These are phyloP conservation scores for Naganishia kalamii DNA, from an alignment of 768 basidiomycete species.

Conservation along the genomic window DNA sequence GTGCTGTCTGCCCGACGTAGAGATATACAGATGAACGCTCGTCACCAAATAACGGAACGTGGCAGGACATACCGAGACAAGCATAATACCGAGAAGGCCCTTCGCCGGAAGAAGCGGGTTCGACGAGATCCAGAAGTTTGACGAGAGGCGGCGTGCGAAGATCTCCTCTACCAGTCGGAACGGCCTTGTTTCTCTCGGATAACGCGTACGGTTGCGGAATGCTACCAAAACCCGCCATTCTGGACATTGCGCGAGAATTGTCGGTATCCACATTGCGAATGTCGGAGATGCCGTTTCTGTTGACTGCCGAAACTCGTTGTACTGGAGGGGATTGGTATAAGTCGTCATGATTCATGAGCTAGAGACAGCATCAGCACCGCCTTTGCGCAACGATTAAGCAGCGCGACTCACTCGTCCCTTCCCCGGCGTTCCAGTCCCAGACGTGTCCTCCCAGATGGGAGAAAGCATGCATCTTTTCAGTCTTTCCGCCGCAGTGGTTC, in stretches of 20 bases:
- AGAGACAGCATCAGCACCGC: no score
- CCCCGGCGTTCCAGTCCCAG: neutral
- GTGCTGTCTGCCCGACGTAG: neutral
- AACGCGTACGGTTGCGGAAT: no score
- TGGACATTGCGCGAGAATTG: no score
- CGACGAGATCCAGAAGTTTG: neutral
- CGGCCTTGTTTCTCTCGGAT: neutral
- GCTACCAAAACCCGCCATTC: no score
- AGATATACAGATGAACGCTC: neutral
- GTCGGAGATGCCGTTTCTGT: no score
- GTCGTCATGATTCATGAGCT: no score
- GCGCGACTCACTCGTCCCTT: neutral
- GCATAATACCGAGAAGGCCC: neutral
- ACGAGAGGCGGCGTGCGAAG: neutral
- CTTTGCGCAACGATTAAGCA: no score
- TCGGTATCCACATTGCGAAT: no score
- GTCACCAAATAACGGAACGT: neutral
- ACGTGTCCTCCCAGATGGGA: neutral
- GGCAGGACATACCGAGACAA: neutral
- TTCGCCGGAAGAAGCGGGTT: neutral
- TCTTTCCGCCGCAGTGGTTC: neutral
- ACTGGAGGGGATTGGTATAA: no score
- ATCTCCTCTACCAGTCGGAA: neutral
- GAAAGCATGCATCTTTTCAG: neutral
- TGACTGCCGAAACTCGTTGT: no score